Percentiles rank a stretch among this genome's conserved stretches.
These are phyloP conservation scores for Exutisphaerella laricina DNA, from an alignment of 2,329 filamentous ascomycete genomes.

Conservation along the genomic window DNA sequence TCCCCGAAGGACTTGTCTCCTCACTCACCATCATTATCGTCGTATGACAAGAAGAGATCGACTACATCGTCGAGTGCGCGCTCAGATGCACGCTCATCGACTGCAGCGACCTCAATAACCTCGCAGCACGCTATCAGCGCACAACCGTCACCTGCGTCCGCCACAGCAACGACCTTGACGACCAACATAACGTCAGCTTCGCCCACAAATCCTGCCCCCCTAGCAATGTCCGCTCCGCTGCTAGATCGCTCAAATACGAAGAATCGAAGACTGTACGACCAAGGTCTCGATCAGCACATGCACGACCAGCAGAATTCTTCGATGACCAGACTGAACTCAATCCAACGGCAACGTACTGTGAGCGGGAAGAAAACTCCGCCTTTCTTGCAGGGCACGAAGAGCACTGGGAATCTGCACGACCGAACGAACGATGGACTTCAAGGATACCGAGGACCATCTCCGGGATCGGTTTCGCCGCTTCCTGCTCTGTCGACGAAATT, in stretches of 20 bases:
- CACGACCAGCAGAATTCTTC: conserved; percentile 75
- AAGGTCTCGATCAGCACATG: conserved; percentile 70
- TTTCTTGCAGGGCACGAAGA: conserved; percentile 38
- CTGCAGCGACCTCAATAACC: conserved; percentile 80
- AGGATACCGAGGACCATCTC: conserved; percentile 36
- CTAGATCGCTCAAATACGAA: conserved; percentile 64
- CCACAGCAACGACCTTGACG: conserved; percentile 48
- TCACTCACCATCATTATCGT: conserved; percentile 52
- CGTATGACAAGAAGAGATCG: conserved; percentile 70
- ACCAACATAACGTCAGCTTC: conserved; percentile 15
- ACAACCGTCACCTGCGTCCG: conserved; percentile 36
- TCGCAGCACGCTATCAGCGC: conserved; percentile 54
- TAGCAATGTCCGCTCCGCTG: conserved; percentile 20
- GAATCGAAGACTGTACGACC: conserved; percentile 73
- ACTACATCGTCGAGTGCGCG: conserved; percentile 76
- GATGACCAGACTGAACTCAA: conserved; percentile 70
- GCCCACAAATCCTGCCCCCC: conserved; percentile 27
- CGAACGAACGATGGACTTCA: conserved; percentile 30
- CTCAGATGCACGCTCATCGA: conserved; percentile 68
- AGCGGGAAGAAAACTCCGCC: conserved; percentile 46
- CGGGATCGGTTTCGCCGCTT: conserved; percentile 35
- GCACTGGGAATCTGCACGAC: conserved; percentile 62
- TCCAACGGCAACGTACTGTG: conserved; percentile 58
- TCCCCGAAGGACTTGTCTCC: conserved; percentile 36
- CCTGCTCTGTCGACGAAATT: conserved; percentile 33